Conservation (phyloP, 2,329 filamentous ascomycete genomes). For the Trichoderma atroviride region DNA sequence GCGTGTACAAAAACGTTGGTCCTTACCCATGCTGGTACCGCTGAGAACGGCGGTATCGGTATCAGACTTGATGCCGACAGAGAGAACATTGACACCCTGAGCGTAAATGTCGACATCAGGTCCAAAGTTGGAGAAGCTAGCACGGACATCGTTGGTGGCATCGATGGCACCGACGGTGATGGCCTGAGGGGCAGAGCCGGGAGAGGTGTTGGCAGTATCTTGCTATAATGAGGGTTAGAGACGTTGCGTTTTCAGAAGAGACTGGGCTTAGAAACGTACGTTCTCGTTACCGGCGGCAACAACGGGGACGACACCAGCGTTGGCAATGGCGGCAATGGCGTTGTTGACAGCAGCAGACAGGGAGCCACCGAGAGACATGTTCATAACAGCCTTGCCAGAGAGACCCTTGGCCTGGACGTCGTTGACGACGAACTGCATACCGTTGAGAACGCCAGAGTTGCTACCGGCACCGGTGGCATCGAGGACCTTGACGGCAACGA, state of each 20-base stretch:
- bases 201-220: conserved; percentile 55
- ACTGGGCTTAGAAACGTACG: conserved; percentile 34
- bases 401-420: conserved; percentile 48
- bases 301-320: conserved; percentile 57
- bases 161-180: conserved; percentile 64
- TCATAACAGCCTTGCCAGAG: conserved; percentile 60
- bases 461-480: conserved; percentile 45
- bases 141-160: conserved; percentile 50
- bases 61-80: conserved; percentile 54
- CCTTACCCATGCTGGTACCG: conserved; percentile 60
- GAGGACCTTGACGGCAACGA: conserved; percentile 66
- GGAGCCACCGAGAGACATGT: conserved; percentile 63
- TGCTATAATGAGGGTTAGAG: conserved; percentile 34
- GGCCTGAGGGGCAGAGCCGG: conserved; percentile 57
- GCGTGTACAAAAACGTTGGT: no score
- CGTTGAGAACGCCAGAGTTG: conserved; percentile 54
- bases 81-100: conserved; percentile 57
- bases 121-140: conserved; percentile 63
- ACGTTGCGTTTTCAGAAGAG: not conserved
- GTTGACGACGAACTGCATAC: conserved; percentile 58
- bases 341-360: conserved; percentile 55
- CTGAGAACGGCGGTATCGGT: conserved; percentile 50
- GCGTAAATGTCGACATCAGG: conserved; percentile 56
- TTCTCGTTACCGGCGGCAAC: conserved; percentile 65
- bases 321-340: conserved; percentile 54